A percentile compares a stretch with the other conserved stretches of the same genome.
These are phyloP conservation scores for Chrysoporthe deuterocubensis DNA, from an alignment of 2,329 filamentous ascomycete species.

Conservation along the genomic window DNA sequence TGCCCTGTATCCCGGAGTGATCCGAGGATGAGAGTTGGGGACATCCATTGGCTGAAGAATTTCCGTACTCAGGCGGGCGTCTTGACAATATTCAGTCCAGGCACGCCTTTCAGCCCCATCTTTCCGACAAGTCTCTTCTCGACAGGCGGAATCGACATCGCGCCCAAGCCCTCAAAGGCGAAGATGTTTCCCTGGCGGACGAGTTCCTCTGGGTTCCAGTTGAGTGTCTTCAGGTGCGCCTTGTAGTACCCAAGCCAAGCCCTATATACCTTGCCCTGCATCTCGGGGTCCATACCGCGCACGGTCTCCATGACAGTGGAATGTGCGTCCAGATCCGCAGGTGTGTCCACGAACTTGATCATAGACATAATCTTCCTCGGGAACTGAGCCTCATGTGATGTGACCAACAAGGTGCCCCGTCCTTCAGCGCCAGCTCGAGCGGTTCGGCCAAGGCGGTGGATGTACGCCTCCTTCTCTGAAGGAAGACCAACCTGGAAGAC, in stretches of 20 bases:
- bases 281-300: slow-evolving; percentile 47
- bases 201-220: slow-evolving; percentile 48
- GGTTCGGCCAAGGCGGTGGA: slow-evolving; percentile 70
- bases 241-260: slow-evolving; percentile 63
- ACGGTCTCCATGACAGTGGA: slow-evolving; percentile 44
- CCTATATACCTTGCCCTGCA: slow-evolving; percentile 56
- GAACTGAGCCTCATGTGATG: slow-evolving; percentile 56
- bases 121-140: slow-evolving; percentile 54
- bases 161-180: slow-evolving; percentile 51
- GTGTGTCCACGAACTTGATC: slow-evolving; percentile 55
- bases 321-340: slow-evolving; percentile 49
- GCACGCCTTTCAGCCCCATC: slow-evolving; percentile 60
- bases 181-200: slow-evolving; percentile 57
- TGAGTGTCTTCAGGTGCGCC: slow-evolving; percentile 49
- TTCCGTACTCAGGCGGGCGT: background rate
- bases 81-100: slow-evolving; percentile 48
- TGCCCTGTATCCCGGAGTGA: background rate
- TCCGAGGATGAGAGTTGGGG: background rate
- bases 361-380: slow-evolving; percentile 54
- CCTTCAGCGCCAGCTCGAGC: slow-evolving; percentile 67
- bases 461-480: slow-evolving; percentile 64
- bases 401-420: slow-evolving; percentile 64
- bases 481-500: slow-evolving; percentile 68
- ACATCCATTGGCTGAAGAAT: too few relatives aligned
- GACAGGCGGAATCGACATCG: slow-evolving; percentile 51